Evolutionary conservation across 1,139 yeast species (phyloP), one percentile per base, ranked within the genome.

Genomic region (Wickerhamiella pararugosa): DNA sequence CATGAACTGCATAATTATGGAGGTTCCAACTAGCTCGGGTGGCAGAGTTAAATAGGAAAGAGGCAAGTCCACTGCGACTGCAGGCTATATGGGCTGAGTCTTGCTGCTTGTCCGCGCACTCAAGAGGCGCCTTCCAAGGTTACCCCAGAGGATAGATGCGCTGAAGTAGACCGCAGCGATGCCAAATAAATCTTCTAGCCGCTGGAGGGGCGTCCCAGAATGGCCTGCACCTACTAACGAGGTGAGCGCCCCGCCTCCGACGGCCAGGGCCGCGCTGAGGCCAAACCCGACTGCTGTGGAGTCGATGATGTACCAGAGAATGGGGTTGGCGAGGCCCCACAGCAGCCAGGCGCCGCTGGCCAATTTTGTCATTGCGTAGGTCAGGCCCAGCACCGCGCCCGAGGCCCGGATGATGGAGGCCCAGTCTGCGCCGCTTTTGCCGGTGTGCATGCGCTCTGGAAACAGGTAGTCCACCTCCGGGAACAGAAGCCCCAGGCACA

Each of bases 301-400:
- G 58, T 86, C 96, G 44, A 84, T 67, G 39, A 81, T 64, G 45
- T 76, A 62, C 94, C 96, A 86, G 46, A 86, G 64, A 10, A 83
- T 75, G 1, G 92, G 80, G 60, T 81, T 82, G 45, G 83, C 67
- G 41, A 79, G 63, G 4, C 80, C 70, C 84, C 93, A 82, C 5
- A 79, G 71, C 37, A 75, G 66, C 5, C 87, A 74, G 4, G 84
- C 83, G 55, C 84, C 94, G 36, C 78, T 61, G 49, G 79, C 79
- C 39, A 83, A 70, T 52, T 79, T 79, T 49, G 92, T 72, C 37
- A 86, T 72, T 25, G 93, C 94, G 55, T 82, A 86, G 6, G 83
- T 73, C 28, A 87, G 74, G 3, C 96, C 96, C 47, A 86, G 63
- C 53, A 86, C 75, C 6, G 93, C 86, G 39, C 83, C 76, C 41